These are phyloP conservation scores for Hypoxylon sp. DNA, from an alignment of 2,329 filamentous ascomycete species.

Conservation along the genomic window DNA sequence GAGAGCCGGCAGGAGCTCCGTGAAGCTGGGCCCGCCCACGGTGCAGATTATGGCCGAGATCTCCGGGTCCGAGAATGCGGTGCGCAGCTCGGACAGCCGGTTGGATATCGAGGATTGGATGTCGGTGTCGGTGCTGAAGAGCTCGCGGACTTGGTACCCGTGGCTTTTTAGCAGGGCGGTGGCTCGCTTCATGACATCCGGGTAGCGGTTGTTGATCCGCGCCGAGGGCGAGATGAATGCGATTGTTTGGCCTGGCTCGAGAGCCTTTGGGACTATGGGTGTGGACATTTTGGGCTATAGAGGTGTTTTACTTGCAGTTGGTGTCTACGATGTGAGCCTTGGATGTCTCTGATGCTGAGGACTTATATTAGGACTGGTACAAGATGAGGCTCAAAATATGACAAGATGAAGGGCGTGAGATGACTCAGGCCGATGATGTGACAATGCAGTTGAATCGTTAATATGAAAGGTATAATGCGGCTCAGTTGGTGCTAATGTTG, in stretches of 20 bases:
- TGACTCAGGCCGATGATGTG: too few relatives aligned
- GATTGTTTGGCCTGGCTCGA: conserved; percentile 50
- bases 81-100: conserved; percentile 50
- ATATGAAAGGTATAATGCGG: too few relatives aligned
- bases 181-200: conserved; percentile 45
- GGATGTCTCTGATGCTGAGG: too few relatives aligned
- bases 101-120: conserved; percentile 49
- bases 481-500: too few relatives aligned
- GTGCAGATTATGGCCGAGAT: conserved; percentile 52
- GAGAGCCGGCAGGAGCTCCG: conserved; percentile 51
- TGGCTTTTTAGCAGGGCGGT: conserved; percentile 42
- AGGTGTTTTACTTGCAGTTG: not conserved
- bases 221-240: conserved; percentile 53
- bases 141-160: conserved; percentile 48
- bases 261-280: conserved; percentile 37
- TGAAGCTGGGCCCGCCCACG: conserved; percentile 51
- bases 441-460: too few relatives aligned
- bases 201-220: conserved; percentile 47
- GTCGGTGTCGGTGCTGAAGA: conserved; percentile 45
- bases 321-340: too few relatives aligned
- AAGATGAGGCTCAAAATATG: too few relatives aligned
- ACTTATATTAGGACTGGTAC: too few relatives aligned
- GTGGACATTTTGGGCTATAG: conserved; percentile 26
- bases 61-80: conserved; percentile 49
- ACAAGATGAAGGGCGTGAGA: too few relatives aligned